These are phyloP conservation scores for Hamamelis virginiana DNA, from an alignment of 164 flowering plant species.

Conservation along the genomic window DNA sequence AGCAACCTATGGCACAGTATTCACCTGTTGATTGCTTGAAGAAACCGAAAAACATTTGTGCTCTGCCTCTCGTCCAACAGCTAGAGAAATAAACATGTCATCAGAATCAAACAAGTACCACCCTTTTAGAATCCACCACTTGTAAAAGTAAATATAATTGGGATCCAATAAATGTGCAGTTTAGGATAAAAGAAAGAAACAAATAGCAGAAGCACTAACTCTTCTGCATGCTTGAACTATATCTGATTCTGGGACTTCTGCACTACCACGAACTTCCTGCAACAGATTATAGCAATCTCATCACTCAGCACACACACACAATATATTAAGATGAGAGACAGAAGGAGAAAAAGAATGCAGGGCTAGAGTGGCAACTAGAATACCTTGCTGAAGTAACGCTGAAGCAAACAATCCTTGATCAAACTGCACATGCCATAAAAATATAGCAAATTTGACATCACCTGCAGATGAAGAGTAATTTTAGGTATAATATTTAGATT, in stretches of 20 bases:
- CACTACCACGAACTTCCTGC: conserved; percentile 67
- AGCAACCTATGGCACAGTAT: not conserved
- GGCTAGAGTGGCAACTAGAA: not conserved
- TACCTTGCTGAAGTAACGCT: conserved; percentile 75
- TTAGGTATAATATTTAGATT: not conserved
- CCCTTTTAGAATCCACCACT: not conserved
- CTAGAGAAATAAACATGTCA: conserved; percentile 29
- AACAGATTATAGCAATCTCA: not conserved
- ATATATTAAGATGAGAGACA: not conserved
- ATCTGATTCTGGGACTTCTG: conserved; percentile 61
- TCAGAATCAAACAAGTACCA: conserved; percentile 7
- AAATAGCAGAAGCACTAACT: conserved; percentile 33
- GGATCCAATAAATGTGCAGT: not conserved
- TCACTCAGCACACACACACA: not conserved
- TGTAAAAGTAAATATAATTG: too few species aligned
- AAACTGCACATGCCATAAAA: conserved; percentile 72
- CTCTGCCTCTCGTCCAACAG: conserved; percentile 62
- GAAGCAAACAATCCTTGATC: conserved; percentile 57
- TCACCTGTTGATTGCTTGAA: conserved; percentile 65
- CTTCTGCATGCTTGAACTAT: conserved; percentile 70
- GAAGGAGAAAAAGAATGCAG: too few species aligned
- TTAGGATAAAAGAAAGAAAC: not conserved
- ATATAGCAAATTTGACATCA: conserved; percentile 61
- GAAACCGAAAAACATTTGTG: conserved; percentile 53
- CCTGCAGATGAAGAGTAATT: conserved; percentile 31